These are phyloP conservation scores for Lachancea mirantina DNA, from an alignment of 805 yeast species.

Conservation along the genomic window DNA sequence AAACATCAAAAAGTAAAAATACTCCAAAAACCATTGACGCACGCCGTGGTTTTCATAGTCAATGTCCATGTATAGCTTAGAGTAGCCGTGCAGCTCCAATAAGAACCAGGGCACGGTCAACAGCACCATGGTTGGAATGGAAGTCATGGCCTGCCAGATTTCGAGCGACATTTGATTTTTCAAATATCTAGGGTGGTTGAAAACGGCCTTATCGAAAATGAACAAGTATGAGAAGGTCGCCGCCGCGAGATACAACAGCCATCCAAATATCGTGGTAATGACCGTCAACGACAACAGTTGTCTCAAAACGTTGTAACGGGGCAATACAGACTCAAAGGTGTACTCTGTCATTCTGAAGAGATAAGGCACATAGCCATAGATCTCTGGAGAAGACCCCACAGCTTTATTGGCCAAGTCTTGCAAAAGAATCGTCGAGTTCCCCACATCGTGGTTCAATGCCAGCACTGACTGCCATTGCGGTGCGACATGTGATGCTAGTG, in stretches of 20 bases:
- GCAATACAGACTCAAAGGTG: conserved; percentile 59
- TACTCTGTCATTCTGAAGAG: conserved; percentile 49
- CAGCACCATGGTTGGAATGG: conserved; percentile 85
- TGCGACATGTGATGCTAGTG: conserved; percentile 36
- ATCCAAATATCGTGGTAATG: conserved; percentile 75
- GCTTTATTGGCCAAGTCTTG: conserved; percentile 11
- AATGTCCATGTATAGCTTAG: conserved; percentile 64
- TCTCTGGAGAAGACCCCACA: conserved; percentile 31
- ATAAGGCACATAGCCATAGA: conserved; percentile 57
- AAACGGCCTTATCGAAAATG: conserved; percentile 80
- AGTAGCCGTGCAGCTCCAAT: conserved; percentile 74
- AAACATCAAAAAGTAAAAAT: conserved; percentile 77
- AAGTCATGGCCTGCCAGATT: conserved; percentile 64
- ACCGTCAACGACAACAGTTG: conserved; percentile 60
- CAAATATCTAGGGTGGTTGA: conserved; percentile 92
- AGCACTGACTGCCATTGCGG: conserved; percentile 17
- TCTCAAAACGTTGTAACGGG: conserved; percentile 67
- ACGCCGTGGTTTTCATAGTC: conserved; percentile 61
- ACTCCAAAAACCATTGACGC: conserved; percentile 56
- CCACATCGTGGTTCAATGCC: conserved; percentile 19
- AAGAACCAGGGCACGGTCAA: conserved; percentile 89
- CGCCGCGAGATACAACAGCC: conserved; percentile 66
- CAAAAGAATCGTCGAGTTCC: conserved; percentile 21
- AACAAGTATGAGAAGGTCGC: conserved; percentile 73
- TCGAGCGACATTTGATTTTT: conserved; percentile 89